Evolutionary conservation across 345 rosid species (phyloP).

Genomic region (Erucastrum elatum): DNA sequence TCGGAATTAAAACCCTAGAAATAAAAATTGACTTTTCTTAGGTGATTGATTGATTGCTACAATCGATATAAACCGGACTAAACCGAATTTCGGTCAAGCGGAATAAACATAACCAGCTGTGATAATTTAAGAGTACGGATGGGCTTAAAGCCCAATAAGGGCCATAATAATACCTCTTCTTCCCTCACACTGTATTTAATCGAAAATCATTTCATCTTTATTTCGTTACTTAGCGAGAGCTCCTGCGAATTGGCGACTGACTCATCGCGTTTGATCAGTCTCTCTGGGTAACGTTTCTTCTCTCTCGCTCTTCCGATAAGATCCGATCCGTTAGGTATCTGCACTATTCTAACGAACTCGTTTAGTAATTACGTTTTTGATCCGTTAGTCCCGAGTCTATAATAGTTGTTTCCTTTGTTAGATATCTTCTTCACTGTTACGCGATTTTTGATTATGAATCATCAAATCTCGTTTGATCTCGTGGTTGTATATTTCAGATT

Average conservation of each 20-base stretch:
- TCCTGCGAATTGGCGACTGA: constrained; percentile 19
- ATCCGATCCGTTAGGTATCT: constrained; percentile 34
- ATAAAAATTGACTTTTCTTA: constrained; percentile 35
- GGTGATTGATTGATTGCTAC: constrained; percentile 27
- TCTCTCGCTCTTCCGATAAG: constrained; percentile 17
- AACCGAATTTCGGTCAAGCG: background rate
- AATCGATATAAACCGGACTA: background rate
- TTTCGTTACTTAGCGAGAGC: constrained; percentile 8
- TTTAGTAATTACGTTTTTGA: background rate
- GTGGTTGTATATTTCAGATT: constrained; percentile 24
- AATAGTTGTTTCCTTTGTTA: background rate
- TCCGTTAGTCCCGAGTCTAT: background rate
- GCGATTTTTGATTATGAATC: constrained; percentile 3
- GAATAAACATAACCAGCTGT: background rate
- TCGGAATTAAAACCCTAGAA: constrained; percentile 40
- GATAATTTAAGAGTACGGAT: background rate
- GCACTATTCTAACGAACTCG: constrained; percentile 14
- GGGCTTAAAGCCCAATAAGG: constrained; percentile 28
- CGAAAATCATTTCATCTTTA: background rate
- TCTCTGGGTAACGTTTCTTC: constrained; percentile 21
- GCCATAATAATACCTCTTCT: background rate
- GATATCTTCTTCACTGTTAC: constrained; percentile 20
- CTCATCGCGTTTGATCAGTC: constrained; percentile 30
- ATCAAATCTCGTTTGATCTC: constrained; percentile 6
- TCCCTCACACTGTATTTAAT: background rate